A percentile compares a stretch with the other conserved stretches of the same genome.
phyloP scores from a whole-genome alignment of 2,329 filamentous ascomycete genomes.

The Colletotrichum sp. region DNA sequence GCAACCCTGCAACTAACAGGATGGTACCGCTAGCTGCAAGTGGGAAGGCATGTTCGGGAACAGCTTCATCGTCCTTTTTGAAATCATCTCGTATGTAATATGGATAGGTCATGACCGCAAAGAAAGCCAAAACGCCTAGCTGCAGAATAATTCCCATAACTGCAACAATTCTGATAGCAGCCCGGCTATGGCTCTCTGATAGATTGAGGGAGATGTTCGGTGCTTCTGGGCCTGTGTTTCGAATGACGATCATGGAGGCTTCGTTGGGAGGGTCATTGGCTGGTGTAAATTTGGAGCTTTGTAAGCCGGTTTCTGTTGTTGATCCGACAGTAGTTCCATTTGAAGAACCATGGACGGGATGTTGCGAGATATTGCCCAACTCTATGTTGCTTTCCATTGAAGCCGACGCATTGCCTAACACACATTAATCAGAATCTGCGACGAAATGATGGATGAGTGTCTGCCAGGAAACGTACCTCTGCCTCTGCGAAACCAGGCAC shows the following conservation, averaged over 20 bases:
- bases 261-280: background rate
- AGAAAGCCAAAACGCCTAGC: background rate
- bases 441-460: background rate
- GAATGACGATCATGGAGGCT: background rate
- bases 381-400: rapidly evolving
- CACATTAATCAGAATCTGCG: background rate
- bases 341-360: rapidly evolving
- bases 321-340: background rate
- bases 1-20: background rate
- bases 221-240: background rate
- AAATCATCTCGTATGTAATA: background rate
- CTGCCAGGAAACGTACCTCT: rapidly evolving
- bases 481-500: background rate
- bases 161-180: background rate
- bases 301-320: background rate
- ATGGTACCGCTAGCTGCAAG: background rate
- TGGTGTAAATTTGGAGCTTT: background rate
- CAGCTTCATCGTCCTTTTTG: background rate
- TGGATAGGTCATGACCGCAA: background rate
- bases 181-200: background rate
- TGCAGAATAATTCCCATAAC: background rate
- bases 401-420: rapidly evolving
- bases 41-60: background rate
- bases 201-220: background rate
- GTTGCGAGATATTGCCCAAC: background rate